Conservation (phyloP, 345 rosid species). For the Acer yangbiense region DNA sequence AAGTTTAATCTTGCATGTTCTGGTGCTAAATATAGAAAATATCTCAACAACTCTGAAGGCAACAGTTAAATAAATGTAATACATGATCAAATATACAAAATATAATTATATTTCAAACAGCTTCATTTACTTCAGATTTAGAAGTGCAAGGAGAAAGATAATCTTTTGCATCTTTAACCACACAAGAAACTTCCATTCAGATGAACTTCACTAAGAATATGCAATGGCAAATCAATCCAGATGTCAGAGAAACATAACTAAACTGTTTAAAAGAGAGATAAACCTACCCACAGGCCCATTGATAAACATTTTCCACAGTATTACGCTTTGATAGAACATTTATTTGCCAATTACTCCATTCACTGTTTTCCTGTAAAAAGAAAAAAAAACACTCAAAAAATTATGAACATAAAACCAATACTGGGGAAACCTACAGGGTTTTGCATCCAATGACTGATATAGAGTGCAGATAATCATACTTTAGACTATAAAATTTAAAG, state of each 20-base stretch:
- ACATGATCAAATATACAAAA: conserved; percentile 5
- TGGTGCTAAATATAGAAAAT: background rate
- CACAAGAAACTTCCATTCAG: background rate
- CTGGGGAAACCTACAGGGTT: background rate
- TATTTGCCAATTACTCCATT: conserved; percentile 78
- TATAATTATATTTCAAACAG: background rate
- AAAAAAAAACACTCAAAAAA: conserved; percentile 19
- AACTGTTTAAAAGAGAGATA: background rate
- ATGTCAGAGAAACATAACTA: conserved; percentile 2
- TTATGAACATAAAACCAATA: background rate
- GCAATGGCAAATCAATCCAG: background rate
- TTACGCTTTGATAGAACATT: conserved; percentile 76
- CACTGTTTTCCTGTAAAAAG: conserved; percentile 56
- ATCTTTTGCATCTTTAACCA: background rate
- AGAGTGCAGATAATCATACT: background rate
- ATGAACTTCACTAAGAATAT: background rate
- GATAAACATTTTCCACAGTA: conserved; percentile 76
- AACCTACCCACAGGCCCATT: conserved; percentile 93
- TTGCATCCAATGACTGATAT: background rate
- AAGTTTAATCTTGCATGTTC: background rate
- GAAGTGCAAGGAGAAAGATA: background rate
- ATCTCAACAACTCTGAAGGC: background rate
- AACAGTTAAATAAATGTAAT: background rate
- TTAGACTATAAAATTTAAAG: too few relatives aligned
- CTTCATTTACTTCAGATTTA: background rate